A percentile compares a stretch with the other conserved stretches of the same genome.
Conservation (phyloP, 495 filamentous ascomycete species). For the Neurospora sp. region DNA sequence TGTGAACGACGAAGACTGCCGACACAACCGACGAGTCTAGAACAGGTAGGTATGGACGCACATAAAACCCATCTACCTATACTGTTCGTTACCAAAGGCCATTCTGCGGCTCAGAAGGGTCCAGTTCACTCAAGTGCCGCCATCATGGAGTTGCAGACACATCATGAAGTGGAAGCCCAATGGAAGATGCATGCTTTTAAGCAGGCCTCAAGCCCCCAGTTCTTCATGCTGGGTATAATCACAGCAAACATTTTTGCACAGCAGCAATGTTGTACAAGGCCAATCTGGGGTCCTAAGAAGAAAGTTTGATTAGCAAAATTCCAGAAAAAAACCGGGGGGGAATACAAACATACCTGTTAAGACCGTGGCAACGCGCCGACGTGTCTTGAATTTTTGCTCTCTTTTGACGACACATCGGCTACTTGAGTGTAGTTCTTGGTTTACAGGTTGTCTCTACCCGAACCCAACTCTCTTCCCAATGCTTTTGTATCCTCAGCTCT, state of each 20-base stretch:
- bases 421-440: background rate
- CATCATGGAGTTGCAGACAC: background rate
- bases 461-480: background rate
- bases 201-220: background rate
- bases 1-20: background rate
- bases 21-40: background rate
- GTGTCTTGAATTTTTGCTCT: constrained; percentile 3
- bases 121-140: background rate
- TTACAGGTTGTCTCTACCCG: background rate
- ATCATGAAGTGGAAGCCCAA: background rate
- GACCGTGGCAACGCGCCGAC: constrained; percentile 10
- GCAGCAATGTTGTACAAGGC: background rate
- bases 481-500: background rate
- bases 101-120: background rate
- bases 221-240: background rate
- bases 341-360: background rate
- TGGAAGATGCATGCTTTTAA: background rate
- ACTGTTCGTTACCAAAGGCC: background rate
- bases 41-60: background rate
- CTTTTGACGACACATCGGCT: constrained; percentile 12
- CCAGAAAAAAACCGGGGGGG: background rate
- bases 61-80: background rate
- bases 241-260: background rate
- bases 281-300: background rate
- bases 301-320: background rate